Conservation (phyloP, 1,284 basidiomycete species). For the Malassezia obtusa region DNA sequence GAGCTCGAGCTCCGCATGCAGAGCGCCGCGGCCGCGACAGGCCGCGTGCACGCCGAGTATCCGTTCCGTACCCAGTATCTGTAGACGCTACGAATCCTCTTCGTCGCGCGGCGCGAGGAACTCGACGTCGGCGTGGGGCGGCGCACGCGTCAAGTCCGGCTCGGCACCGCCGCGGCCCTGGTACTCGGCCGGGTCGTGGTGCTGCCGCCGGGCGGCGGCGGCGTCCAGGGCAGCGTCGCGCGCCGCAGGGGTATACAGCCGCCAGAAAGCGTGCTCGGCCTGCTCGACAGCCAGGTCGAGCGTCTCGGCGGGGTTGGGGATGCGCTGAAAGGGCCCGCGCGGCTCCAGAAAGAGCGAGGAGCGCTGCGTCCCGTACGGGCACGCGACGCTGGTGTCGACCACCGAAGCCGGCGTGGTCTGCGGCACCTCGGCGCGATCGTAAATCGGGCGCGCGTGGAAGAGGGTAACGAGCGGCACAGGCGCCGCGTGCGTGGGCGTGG, state of each 20-base stretch:
- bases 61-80: conserved; percentile 1
- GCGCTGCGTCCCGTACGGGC: conserved; percentile 11
- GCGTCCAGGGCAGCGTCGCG: conserved; percentile 2
- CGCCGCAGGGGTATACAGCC: conserved; percentile 48
- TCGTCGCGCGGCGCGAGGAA: conserved; percentile 10
- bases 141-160: neutral
- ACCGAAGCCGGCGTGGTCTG: too few species aligned
- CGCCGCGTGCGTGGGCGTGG: neutral
- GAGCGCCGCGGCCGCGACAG: neutral
- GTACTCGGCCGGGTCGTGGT: conserved; percentile 27
- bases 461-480: neutral
- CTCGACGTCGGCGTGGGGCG: conserved; percentile 1
- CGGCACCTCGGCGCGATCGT: neutral
- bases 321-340: conserved; percentile 41
- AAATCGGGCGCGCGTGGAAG: neutral
- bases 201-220: conserved; percentile 9
- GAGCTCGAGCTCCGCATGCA: neutral
- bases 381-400: conserved; percentile 47
- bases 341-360: neutral
- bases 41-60: conserved; percentile 3
- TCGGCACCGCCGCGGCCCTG: conserved; percentile 26
- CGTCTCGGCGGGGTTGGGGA: conserved; percentile 53
- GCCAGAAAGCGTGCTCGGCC: conserved; percentile 60
- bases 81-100: neutral
- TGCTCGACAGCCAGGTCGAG: conserved; percentile 51